Evolutionary conservation across 1,284 basidiomycete species (phyloP).

Genomic region (Puccinia hordei): DNA sequence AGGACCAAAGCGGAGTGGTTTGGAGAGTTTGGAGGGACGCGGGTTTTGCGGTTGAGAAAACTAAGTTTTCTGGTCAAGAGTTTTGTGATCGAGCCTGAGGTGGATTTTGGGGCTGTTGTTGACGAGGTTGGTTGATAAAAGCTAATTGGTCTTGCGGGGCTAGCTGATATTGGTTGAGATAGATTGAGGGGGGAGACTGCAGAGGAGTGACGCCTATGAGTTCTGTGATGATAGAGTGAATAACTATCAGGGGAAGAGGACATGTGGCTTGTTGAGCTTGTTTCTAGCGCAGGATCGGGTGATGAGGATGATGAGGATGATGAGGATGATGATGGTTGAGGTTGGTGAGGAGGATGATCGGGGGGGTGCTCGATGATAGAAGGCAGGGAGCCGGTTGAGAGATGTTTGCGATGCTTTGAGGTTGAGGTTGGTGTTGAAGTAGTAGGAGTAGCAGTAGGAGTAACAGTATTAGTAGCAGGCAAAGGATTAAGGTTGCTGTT

Average conservation of each 20-base stretch:
- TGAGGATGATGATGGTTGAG: neutral
- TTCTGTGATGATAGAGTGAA: neutral
- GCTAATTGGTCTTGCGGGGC: neutral
- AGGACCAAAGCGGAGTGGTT: neutral
- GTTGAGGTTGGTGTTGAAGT: neutral
- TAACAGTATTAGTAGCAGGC: neutral
- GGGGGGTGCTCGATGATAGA: neutral
- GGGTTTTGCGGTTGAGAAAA: neutral
- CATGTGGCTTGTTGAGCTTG: neutral
- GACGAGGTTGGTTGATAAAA: neutral
- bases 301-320: neutral
- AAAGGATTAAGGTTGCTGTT: neutral
- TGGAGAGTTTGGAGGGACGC: neutral
- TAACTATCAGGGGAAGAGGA: neutral
- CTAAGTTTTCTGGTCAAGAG: slow-evolving; percentile 2
- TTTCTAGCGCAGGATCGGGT: neutral
- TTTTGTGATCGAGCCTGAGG: slow-evolving; percentile 3
- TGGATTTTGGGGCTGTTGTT: neutral
- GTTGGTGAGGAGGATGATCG: neutral
- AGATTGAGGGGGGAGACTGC: neutral
- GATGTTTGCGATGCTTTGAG: neutral
- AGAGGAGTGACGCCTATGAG: neutral
- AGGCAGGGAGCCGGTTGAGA: neutral
- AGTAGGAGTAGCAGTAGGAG: too few relatives aligned
- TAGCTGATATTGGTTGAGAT: neutral